phyloP scores from a whole-genome alignment of 2,329 filamentous ascomycete species.

The Clonostachys solani region DNA sequence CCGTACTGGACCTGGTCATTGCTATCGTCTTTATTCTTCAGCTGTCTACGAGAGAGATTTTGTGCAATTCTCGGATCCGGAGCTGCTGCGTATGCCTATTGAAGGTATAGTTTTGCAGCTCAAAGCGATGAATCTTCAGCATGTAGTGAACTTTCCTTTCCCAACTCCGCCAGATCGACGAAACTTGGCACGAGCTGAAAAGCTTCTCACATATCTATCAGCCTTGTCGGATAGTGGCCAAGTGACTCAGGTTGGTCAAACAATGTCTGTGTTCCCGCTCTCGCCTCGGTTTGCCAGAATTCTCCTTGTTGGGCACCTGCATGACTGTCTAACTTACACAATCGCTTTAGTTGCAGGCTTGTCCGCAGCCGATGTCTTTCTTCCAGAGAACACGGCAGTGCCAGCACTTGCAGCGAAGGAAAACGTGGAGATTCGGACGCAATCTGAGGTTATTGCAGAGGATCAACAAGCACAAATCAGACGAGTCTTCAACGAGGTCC shows the following conservation, averaged over 20 bases:
- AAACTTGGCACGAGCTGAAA: slow-evolving; percentile 79
- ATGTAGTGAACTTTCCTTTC: slow-evolving; percentile 92
- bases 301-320: slow-evolving; percentile 78
- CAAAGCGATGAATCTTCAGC: slow-evolving; percentile 89
- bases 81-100: slow-evolving; percentile 86
- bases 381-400: slow-evolving; percentile 75
- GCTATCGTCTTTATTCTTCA: slow-evolving; percentile 90
- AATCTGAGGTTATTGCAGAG: slow-evolving; percentile 68
- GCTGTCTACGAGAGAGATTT: slow-evolving; percentile 92
- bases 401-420: slow-evolving; percentile 45
- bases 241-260: slow-evolving; percentile 74
- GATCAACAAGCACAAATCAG: slow-evolving; percentile 62
- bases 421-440: slow-evolving; percentile 49
- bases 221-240: slow-evolving; percentile 69
- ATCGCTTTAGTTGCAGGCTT: slow-evolving; percentile 85
- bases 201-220: slow-evolving; percentile 78
- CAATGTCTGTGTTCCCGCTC: slow-evolving; percentile 85
- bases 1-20: slow-evolving; percentile 92
- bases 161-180: slow-evolving; percentile 80
- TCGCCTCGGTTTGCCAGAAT: slow-evolving; percentile 90
- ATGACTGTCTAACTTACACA: slow-evolving; percentile 79
- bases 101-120: slow-evolving; percentile 91
- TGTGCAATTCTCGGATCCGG: slow-evolving; percentile 77
- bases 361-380: slow-evolving; percentile 83
- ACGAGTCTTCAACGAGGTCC: slow-evolving; percentile 62